Conservation (phyloP, 2,329 filamentous ascomycete species). For the Fusarium napiforme region DNA sequence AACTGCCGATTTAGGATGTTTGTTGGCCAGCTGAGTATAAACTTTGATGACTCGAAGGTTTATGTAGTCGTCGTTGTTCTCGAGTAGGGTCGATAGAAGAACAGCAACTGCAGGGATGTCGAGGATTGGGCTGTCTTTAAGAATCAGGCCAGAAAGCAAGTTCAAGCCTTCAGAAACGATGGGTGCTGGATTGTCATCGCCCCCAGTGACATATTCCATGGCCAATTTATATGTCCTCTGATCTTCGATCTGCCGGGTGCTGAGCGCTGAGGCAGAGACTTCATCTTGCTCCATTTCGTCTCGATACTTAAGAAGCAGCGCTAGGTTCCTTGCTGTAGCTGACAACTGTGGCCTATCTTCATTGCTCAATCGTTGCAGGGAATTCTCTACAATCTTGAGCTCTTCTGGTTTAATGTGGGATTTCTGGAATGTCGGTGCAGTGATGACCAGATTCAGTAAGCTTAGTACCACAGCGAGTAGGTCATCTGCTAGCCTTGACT, state of each 20-base stretch:
- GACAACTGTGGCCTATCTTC: slow-evolving; percentile 56
- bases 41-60: slow-evolving; percentile 75
- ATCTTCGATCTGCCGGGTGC: slow-evolving; percentile 66
- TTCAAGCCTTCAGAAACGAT: slow-evolving; percentile 74
- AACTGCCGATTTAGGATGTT: slow-evolving; percentile 70
- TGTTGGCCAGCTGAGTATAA: slow-evolving; percentile 69
- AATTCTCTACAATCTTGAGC: slow-evolving; percentile 59
- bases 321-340: slow-evolving; percentile 66
- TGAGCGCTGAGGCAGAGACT: slow-evolving; percentile 52
- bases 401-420: slow-evolving; percentile 56
- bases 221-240: slow-evolving; percentile 71
- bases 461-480: slow-evolving; percentile 66
- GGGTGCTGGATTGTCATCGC: slow-evolving; percentile 70
- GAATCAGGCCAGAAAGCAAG: slow-evolving; percentile 68
- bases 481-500: slow-evolving; percentile 58
- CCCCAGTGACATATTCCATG: slow-evolving; percentile 69
- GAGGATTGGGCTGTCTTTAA: slow-evolving; percentile 65
- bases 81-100: slow-evolving; percentile 71
- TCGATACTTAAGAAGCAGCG: slow-evolving; percentile 65
- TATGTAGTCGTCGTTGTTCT: slow-evolving; percentile 77
- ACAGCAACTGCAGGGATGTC: slow-evolving; percentile 74
- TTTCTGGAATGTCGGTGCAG: slow-evolving; percentile 65
- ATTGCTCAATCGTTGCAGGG: slow-evolving; percentile 57
- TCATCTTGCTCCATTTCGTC: slow-evolving; percentile 62
- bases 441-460: slow-evolving; percentile 69